These are phyloP conservation scores for Agapanthus africanus DNA, from an alignment of 106 monocot species.

Conservation along the genomic window DNA sequence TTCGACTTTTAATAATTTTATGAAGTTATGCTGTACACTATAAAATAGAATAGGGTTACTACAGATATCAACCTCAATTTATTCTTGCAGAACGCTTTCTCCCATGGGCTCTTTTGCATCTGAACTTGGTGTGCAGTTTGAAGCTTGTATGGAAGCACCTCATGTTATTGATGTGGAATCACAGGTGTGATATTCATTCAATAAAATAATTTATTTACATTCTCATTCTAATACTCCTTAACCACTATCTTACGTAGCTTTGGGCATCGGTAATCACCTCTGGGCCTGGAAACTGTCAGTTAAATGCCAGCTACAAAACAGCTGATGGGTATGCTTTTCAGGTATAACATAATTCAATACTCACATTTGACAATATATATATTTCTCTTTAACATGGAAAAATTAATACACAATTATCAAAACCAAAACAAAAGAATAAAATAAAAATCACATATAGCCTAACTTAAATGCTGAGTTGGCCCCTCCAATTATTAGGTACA, in stretches of 20 bases:
- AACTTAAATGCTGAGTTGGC: background rate
- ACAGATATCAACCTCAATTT: background rate
- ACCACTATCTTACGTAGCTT: conserved; percentile 45
- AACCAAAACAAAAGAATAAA: background rate
- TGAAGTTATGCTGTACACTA: too few relatives aligned
- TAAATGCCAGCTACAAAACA: conserved; percentile 96
- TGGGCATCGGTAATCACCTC: conserved; percentile 68
- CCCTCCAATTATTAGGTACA: background rate
- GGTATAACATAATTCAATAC: conserved; percentile 29
- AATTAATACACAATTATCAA: too few relatives aligned
- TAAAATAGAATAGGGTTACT: too few relatives aligned
- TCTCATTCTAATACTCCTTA: conserved; percentile 6
- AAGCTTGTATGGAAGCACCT: conserved; percentile 89
- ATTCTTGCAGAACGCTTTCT: conserved; percentile 63
- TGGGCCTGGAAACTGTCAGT: conserved; percentile 62
- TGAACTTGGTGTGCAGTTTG: conserved; percentile 93
- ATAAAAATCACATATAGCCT: background rate
- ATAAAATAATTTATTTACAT: background rate
- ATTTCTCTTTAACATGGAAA: conserved; percentile 2
- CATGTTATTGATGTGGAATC: conserved; percentile 93
- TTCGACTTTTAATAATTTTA: too few relatives aligned
- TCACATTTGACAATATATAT: background rate
- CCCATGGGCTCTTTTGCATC: conserved; percentile 95
- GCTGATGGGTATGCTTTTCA: conserved; percentile 80
- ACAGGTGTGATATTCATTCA: conserved; percentile 41